These are phyloP conservation scores for Dinochytrium kinnereticum DNA, from an alignment of 371 early-diverging fungal species.

Conservation along the genomic window DNA sequence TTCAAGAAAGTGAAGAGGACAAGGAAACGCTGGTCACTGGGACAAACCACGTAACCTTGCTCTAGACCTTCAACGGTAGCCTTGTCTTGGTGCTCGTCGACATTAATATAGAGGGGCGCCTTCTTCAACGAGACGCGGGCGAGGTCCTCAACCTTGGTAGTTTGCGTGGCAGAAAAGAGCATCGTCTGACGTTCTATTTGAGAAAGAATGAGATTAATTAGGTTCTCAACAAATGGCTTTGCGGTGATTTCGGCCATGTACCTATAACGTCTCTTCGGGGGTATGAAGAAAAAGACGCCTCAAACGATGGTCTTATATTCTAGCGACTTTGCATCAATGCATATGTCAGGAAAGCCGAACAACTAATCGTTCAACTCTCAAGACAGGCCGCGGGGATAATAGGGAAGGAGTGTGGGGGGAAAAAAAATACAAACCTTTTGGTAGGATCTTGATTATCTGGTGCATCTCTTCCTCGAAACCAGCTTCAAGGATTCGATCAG, in stretches of 20 bases:
- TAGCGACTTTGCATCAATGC: background rate
- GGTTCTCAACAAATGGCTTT: background rate
- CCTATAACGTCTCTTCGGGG: slow-evolving; percentile 31
- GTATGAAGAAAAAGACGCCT: slow-evolving; percentile 21
- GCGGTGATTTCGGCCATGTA: slow-evolving; percentile 21
- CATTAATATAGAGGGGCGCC: slow-evolving; percentile 95
- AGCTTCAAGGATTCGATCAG: slow-evolving; percentile 97
- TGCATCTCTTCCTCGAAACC: slow-evolving; percentile 99
- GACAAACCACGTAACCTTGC: slow-evolving; percentile 95
- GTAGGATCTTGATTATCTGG: slow-evolving; percentile 90
- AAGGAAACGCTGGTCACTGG: slow-evolving; percentile 87
- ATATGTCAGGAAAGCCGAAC: background rate
- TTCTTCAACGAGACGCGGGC: slow-evolving; percentile 93
- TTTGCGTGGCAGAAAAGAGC: slow-evolving; percentile 99
- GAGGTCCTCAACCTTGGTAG: slow-evolving; percentile 95
- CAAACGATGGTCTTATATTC: slow-evolving; percentile 30
- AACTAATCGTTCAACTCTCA: background rate
- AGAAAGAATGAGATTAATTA: slow-evolving; percentile 9
- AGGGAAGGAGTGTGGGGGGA: background rate
- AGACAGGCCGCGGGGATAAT: background rate
- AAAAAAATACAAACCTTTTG: slow-evolving; percentile 54
- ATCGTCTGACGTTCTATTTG: slow-evolving; percentile 87
- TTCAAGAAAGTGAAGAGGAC: slow-evolving; percentile 93
- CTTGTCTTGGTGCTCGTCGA: slow-evolving; percentile 86
- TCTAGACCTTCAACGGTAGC: slow-evolving; percentile 95